Conservation (phyloP, 495 filamentous ascomycete genomes). For the Aspergillus homomorphus region DNA sequence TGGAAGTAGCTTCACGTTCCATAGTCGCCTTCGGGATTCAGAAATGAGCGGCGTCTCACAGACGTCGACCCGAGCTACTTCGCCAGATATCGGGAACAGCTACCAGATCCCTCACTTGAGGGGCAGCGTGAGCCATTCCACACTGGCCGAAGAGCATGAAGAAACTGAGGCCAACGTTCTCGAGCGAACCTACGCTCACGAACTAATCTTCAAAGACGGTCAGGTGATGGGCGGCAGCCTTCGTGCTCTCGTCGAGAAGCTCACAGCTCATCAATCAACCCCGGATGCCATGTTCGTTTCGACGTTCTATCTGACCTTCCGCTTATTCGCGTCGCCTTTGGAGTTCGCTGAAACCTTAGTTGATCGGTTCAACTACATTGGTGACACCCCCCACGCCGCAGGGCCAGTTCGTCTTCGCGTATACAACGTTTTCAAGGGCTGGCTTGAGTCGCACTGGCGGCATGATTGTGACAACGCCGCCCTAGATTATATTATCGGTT, state of each 20-base stretch:
- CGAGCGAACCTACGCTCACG: slow-evolving; percentile 83
- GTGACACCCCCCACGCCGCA: slow-evolving; percentile 67
- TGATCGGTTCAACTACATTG: slow-evolving; percentile 89
- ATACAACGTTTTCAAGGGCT: slow-evolving; percentile 95
- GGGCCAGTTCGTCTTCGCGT: slow-evolving; percentile 82
- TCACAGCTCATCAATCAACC: slow-evolving; percentile 90
- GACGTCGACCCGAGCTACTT: slow-evolving; percentile 85
- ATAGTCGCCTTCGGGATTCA: slow-evolving; percentile 71
- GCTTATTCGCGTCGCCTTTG: slow-evolving; percentile 81
- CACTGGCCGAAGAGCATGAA: slow-evolving; percentile 67
- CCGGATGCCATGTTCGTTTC: slow-evolving; percentile 91
- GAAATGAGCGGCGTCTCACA: slow-evolving; percentile 77
- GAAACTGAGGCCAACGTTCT: slow-evolving; percentile 77
- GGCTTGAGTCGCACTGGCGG: slow-evolving; percentile 96
- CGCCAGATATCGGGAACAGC: slow-evolving; percentile 61
- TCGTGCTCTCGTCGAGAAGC: slow-evolving; percentile 84
- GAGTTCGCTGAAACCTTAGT: slow-evolving; percentile 78
- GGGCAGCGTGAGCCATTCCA: slow-evolving; percentile 55
- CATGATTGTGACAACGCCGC: slow-evolving; percentile 73
- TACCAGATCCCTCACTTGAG: slow-evolving; percentile 50
- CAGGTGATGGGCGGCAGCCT: slow-evolving; percentile 92
- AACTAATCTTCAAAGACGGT: slow-evolving; percentile 91
- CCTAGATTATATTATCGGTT: slow-evolving; percentile 68
- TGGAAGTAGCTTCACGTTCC: slow-evolving; percentile 69
- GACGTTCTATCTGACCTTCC: slow-evolving; percentile 96